These are phyloP conservation scores for Tricholoma bakamatsutake DNA, from an alignment of 768 basidiomycete genomes.

Conservation along the genomic window DNA sequence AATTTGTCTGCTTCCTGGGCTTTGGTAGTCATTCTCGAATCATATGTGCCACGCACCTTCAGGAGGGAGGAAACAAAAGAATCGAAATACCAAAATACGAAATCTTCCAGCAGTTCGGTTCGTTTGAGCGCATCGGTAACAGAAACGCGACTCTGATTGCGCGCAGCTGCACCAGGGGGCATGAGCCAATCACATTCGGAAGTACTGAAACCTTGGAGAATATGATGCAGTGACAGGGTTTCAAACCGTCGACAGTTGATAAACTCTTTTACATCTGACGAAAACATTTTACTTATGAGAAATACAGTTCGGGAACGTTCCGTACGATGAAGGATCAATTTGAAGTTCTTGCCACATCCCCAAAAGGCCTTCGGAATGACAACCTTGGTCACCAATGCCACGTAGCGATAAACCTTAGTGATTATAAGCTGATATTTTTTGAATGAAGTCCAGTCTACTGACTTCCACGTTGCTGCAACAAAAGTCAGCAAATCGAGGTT, in stretches of 20 bases:
- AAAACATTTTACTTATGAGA: neutral
- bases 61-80: conserved; percentile 76
- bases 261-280: conserved; percentile 66
- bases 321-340: conserved; percentile 52
- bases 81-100: conserved; percentile 93
- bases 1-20: conserved; percentile 63
- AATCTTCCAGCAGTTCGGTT: conserved; percentile 78
- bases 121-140: conserved; percentile 71
- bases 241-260: conserved; percentile 79
- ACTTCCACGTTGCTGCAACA: conserved; percentile 64
- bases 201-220: conserved; percentile 72
- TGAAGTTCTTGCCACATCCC: conserved; percentile 67
- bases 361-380: conserved; percentile 76
- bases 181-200: conserved; percentile 78
- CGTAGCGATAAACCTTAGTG: conserved; percentile 65
- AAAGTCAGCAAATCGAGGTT: conserved; percentile 79
- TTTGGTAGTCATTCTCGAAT: neutral
- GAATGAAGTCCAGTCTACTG: conserved; percentile 2
- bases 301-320: conserved; percentile 1
- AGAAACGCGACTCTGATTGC: conserved; percentile 42
- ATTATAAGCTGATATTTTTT: neutral
- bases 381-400: conserved; percentile 50
- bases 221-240: conserved; percentile 63
- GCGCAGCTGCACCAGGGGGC: conserved; percentile 32
- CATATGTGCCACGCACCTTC: conserved; percentile 42